Base-by-base conservation (phyloP, 495 filamentous ascomycete species). In the Glarea lozoyensis region DNA sequence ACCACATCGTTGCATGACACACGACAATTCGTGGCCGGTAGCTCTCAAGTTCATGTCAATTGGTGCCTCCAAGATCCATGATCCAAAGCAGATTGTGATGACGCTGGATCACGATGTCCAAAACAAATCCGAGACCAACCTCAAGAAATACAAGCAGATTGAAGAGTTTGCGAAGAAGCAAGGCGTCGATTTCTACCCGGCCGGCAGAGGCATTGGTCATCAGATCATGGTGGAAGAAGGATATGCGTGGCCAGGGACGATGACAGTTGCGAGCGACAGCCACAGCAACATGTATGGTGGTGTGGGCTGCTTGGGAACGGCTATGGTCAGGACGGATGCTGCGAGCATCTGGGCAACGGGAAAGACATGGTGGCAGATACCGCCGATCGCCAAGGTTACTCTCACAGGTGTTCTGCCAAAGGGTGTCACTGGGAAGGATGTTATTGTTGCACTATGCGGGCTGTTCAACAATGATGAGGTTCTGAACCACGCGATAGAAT, bases 231-330 rank as follows among this genome's bases (percentile, higher is more conserved):
- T 88, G 5, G 35, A 37, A 37, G 35, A 37, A 19, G 84, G 82
- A 5, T 86, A 79, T 52, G 78, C 76, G 1, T 70, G 64, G 64
- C 90, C 90, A 0, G 90, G 86, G 0, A 92, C 85, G 0, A 56
- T 97, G 29, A 76, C 73, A 1, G 89, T 94, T 2, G 88, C 86
- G 6, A 82, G 76, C 2, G 88, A 94, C 52, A 82, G 75, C 31
- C 90, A 95, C 60, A 76, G 65, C n/a, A 94, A 88, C 58, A 85
- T 84, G 75, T 95, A 94, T 55, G 88, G 88, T n/a, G 88, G 84
- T 13, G 67, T 94, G 16, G 80, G 76, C 2, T 84, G 75, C 51
- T 50, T 84, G 44, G 88, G 87, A 3, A 93, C 86, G 0, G 76
- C 90, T 1, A 71, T 97, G 33, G 89, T 97, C 19, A 62, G 90